A percentile compares a stretch with the other conserved stretches of the same genome.
These are phyloP conservation scores for Pseudogymnoascus sp. DNA, from an alignment of 2,329 filamentous ascomycete species.

Conservation along the genomic window DNA sequence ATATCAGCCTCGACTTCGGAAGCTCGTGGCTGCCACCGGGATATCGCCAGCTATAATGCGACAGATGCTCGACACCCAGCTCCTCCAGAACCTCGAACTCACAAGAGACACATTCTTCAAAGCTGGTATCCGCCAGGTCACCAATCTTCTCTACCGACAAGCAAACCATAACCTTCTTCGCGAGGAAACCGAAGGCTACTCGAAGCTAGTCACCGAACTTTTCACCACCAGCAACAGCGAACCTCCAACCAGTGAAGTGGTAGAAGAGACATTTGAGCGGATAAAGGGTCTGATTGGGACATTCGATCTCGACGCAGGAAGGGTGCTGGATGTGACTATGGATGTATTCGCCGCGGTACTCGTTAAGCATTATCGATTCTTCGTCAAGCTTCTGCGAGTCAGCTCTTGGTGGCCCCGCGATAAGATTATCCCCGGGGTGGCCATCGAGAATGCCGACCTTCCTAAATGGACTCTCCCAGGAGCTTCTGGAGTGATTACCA, in stretches of 20 bases:
- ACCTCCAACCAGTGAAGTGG: conserved; percentile 64
- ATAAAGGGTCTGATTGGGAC: conserved; percentile 93
- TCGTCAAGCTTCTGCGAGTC: conserved; percentile 80
- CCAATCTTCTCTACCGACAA: conserved; percentile 87
- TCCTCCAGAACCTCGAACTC: conserved; percentile 68
- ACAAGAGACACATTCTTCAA: conserved; percentile 78
- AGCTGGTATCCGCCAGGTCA: conserved; percentile 80
- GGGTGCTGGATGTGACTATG: conserved; percentile 86
- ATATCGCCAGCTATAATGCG: conserved; percentile 68
- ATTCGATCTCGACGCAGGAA: conserved; percentile 91
- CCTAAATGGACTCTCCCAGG: conserved; percentile 78
- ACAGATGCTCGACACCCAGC: conserved; percentile 68
- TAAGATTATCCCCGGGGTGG: conserved; percentile 37
- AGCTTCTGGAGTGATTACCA: conserved; percentile 52
- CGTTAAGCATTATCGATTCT: conserved; percentile 88
- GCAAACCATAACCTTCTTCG: conserved; percentile 93
- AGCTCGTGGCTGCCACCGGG: conserved; percentile 63
- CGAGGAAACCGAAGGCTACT: conserved; percentile 94
- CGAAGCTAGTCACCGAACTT: conserved; percentile 90
- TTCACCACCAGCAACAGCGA: conserved; percentile 79
- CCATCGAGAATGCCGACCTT: conserved; percentile 50
- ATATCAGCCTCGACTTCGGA: conserved; percentile 45
- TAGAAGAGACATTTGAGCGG: conserved; percentile 79
- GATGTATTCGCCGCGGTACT: conserved; percentile 92
- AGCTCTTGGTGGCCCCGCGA: conserved; percentile 96